These are phyloP conservation scores for Trichoderma harzianum DNA, from an alignment of 2,329 filamentous ascomycete genomes.

Conservation along the genomic window DNA sequence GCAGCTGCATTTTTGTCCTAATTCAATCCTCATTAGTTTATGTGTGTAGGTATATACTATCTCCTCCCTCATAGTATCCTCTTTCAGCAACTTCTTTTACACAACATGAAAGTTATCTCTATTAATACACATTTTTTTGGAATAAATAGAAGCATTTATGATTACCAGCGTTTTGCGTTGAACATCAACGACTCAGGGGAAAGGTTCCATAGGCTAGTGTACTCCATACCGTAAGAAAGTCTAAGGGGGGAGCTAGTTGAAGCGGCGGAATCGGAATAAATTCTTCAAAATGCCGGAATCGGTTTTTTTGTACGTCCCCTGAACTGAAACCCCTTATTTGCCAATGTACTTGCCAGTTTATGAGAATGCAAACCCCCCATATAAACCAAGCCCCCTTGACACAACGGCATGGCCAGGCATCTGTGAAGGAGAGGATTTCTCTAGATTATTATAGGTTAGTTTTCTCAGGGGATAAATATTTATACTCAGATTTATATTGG, in stretches of 20 bases:
- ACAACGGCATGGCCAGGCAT: not conserved
- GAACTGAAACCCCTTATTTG: not conserved
- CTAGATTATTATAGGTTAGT: no score
- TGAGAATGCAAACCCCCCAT: not conserved
- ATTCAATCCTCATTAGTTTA: not conserved
- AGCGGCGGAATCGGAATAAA: not conserved
- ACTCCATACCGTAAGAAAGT: not conserved
- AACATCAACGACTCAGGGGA: not conserved
- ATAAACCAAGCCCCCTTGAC: not conserved
- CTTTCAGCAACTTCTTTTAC: not conserved
- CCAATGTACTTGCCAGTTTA: no score
- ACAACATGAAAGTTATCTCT: not conserved
- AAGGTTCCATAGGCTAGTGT: not conserved
- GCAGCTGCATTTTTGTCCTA: not conserved
- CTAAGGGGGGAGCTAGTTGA: not conserved
- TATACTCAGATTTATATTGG: no score
- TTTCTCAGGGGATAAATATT: no score
- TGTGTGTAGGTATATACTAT: not conserved
- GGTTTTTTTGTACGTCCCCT: not conserved
- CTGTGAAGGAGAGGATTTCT: no score
- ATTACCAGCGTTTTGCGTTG: not conserved
- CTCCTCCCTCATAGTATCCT: not conserved
- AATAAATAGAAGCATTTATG: not conserved
- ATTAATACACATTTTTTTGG: not conserved
- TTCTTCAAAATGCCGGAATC: not conserved